Evolutionary conservation across 495 filamentous ascomycete species (phyloP), one percentile per base, ranked within the genome.

Genomic region (Hypoxylon lenormandii): DNA sequence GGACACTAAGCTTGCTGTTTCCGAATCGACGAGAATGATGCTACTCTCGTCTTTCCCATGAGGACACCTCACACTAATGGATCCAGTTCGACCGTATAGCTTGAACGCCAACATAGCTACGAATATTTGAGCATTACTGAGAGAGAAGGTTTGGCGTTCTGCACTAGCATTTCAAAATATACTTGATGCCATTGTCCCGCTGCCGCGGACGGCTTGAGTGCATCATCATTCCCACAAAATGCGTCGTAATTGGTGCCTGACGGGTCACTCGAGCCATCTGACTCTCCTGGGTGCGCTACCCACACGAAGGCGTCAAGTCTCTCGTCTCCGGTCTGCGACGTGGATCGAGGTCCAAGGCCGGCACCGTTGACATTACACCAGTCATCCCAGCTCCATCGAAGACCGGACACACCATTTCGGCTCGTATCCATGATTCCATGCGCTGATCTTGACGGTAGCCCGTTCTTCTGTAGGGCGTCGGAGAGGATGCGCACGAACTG

Each of bases 361-460:
- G 86, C 84, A 33, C 81, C 83, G 49, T 81, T 82, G 43, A 87
- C 80, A 65, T 91, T 92, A 80, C 89, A 91, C 89, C 88, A 91
- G 76, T 91, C 84, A 64, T 86, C 87, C 86, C 87, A 80, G 10
- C 53, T 79, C 42, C 79, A 76, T 69, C 88, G 87, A 1, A 83
- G 81, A 56, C 85, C 83, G 66, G 85, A 78, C 50, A 88, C 84
- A 64, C 86, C 86, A 66, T 88, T 88, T 54, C 88, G 82, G 69
- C 72, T 76, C 33, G 77, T 77, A 54, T 80, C 76, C 30, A 69
- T 72, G 56, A 79, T 87, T 76, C 88, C 88, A 65, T 86, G 85
- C 16, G 82, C 80, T 28, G 64, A 56, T 13, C 33, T 11, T 7
- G 26, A 23, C 30, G 85, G 79, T 72, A 84, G 84, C 13, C 88